phyloP scores from a whole-genome alignment of 2,329 filamentous ascomycete species.

The Cercospora citrullina region DNA sequence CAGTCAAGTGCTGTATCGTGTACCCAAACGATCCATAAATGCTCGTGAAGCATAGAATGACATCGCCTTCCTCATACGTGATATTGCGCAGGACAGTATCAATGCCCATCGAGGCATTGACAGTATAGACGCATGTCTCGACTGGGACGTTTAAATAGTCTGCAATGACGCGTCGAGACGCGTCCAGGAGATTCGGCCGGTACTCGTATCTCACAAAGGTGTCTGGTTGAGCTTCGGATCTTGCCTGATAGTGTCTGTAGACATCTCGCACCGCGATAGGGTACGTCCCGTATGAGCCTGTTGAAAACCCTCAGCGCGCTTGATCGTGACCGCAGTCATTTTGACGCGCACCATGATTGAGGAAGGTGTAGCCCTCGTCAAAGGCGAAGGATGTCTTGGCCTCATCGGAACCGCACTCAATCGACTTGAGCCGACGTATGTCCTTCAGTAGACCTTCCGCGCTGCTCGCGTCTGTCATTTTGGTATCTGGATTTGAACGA shows the following conservation, averaged over 20 bases:
- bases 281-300: conserved; percentile 77
- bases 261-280: conserved; percentile 64
- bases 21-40: conserved; percentile 77
- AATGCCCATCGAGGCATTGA: conserved; percentile 75
- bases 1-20: conserved; percentile 67
- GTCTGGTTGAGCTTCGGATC: conserved; percentile 69
- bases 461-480: not conserved
- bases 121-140: conserved; percentile 71
- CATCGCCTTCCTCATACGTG: conserved; percentile 66
- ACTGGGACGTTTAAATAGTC: conserved; percentile 64
- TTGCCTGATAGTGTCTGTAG: conserved; percentile 65
- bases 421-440: not conserved
- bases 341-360: conserved; percentile 6
- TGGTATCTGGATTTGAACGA: not conserved
- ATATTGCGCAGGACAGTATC: conserved; percentile 78
- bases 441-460: not conserved
- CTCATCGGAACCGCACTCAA: conserved; percentile 4
- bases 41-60: conserved; percentile 74
- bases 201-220: conserved; percentile 71
- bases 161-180: conserved; percentile 64
- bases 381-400: conserved; percentile 5
- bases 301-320: not conserved
- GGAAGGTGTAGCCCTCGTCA: conserved; percentile 7
- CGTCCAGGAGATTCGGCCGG: conserved; percentile 60
- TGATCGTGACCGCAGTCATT: not conserved